Percentiles rank a stretch among this genome's conserved stretches.
phyloP scores from a whole-genome alignment of 257 asterid genomes.

The Petunia axillaris region DNA sequence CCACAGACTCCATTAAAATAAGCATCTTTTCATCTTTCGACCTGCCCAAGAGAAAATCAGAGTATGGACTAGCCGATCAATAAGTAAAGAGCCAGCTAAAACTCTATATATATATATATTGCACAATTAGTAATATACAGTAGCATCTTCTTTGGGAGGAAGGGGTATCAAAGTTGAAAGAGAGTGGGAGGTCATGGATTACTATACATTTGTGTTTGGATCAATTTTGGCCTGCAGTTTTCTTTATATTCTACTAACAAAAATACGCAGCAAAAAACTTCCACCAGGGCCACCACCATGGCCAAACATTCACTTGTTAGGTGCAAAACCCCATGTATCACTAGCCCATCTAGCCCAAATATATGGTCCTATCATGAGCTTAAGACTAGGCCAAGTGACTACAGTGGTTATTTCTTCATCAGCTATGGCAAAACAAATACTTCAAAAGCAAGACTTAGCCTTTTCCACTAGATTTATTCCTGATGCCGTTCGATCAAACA shows the following conservation, averaged over 20 bases:
- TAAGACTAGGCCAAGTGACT: not conserved
- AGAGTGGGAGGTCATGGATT: not conserved
- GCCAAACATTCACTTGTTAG: conserved; percentile 24
- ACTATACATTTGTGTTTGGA: not conserved
- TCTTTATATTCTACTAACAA: not conserved
- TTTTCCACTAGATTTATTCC: not conserved
- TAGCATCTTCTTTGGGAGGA: no score
- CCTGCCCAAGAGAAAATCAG: no score
- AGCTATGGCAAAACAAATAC: not conserved
- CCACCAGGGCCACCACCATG: conserved; percentile 29
- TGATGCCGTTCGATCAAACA: not conserved
- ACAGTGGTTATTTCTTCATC: not conserved
- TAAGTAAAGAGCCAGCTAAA: no score
- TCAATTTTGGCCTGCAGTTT: not conserved
- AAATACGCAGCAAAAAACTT: not conserved
- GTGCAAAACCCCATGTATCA: conserved; percentile 28
- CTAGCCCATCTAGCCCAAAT: conserved; percentile 26
- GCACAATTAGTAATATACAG: no score
- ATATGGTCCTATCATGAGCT: conserved; percentile 8
- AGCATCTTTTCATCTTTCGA: no score
- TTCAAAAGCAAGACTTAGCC: not conserved
- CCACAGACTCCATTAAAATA: no score
- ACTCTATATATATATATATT: no score
- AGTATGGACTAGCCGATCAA: no score
- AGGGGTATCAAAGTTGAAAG: no score